These are phyloP conservation scores for Pseudohalonectria lignicola DNA, from an alignment of 2,329 filamentous ascomycete species.

Conservation along the genomic window DNA sequence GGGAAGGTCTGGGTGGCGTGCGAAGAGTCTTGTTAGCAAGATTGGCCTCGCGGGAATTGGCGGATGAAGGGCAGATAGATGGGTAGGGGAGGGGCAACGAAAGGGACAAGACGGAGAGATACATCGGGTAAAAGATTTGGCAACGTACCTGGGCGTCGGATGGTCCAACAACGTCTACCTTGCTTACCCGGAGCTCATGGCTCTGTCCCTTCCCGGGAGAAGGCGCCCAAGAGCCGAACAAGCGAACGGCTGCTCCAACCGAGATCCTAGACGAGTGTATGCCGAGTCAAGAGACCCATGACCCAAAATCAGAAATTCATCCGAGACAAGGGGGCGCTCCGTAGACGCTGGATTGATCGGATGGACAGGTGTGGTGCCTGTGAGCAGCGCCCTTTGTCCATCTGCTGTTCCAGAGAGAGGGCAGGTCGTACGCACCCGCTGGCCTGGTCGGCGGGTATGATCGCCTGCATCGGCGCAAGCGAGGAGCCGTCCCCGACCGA, in stretches of 20 bases:
- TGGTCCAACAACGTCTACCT: constrained; percentile 60
- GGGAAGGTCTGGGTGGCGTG: constrained; percentile 59
- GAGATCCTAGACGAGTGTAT: constrained; percentile 60
- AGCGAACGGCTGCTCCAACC: constrained; percentile 67
- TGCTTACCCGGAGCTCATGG: constrained; percentile 68
- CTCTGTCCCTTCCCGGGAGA: constrained; percentile 59
- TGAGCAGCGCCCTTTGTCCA: too few relatives aligned
- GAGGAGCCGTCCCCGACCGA: constrained; percentile 82
- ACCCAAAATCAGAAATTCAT: neutral
- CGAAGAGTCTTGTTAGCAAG: neutral
- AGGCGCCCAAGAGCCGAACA: constrained; percentile 67
- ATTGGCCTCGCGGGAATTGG: constrained; percentile 10
- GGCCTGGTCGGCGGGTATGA: constrained; percentile 61
- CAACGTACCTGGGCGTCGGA: constrained; percentile 73
- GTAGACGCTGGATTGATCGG: too few relatives aligned
- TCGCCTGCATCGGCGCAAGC: constrained; percentile 65
- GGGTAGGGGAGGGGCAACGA: too few relatives aligned
- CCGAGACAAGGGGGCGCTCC: too few relatives aligned
- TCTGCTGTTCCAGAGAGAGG: too few relatives aligned
- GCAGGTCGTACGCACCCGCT: constrained; percentile 48
- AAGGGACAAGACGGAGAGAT: too few relatives aligned
- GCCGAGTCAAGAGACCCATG: too few relatives aligned
- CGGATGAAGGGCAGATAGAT: too few relatives aligned
- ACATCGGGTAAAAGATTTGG: too few relatives aligned
- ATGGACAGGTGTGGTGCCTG: too few relatives aligned